These are phyloP conservation scores for Moesziomyces sp. DNA, from an alignment of 1,284 basidiomycete species.

Conservation along the genomic window DNA sequence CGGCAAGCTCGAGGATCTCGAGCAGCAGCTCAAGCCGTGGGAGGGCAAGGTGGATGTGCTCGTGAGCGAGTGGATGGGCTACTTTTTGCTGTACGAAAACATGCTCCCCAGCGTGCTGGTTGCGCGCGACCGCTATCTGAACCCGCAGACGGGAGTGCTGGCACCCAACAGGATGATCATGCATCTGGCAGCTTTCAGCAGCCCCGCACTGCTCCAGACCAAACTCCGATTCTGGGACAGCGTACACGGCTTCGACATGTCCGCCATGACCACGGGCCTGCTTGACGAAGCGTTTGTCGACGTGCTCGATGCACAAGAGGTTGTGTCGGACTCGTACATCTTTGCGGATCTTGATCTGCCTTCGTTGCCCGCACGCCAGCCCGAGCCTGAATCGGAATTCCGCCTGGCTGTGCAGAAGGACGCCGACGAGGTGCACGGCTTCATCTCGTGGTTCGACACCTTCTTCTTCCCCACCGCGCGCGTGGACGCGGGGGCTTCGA, in stretches of 20 bases:
- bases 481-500: neutral
- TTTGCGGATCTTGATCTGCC: constrained; percentile 63
- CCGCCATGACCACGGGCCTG: constrained; percentile 59
- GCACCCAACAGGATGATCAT: constrained; percentile 90
- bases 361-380: constrained; percentile 49
- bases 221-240: constrained; percentile 88
- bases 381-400: constrained; percentile 66
- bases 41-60: constrained; percentile 86
- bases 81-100: constrained; percentile 81
- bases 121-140: constrained; percentile 86
- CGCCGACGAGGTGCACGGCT: constrained; percentile 50
- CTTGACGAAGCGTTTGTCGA: constrained; percentile 64
- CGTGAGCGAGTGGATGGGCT: constrained; percentile 93
- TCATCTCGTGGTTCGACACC: constrained; percentile 67
- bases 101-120: constrained; percentile 95
- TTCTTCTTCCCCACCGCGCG: constrained; percentile 55
- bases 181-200: constrained; percentile 83
- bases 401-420: constrained; percentile 15
- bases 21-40: constrained; percentile 75
- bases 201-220: constrained; percentile 79
- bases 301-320: constrained; percentile 40
- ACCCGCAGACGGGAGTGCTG: constrained; percentile 77
- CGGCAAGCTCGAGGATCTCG: constrained; percentile 88
- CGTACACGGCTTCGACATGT: constrained; percentile 77
- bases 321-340: constrained; percentile 43